These are phyloP conservation scores for Ceratobasidium sp. DNA, from an alignment of 1,284 basidiomycete species.

Conservation along the genomic window DNA sequence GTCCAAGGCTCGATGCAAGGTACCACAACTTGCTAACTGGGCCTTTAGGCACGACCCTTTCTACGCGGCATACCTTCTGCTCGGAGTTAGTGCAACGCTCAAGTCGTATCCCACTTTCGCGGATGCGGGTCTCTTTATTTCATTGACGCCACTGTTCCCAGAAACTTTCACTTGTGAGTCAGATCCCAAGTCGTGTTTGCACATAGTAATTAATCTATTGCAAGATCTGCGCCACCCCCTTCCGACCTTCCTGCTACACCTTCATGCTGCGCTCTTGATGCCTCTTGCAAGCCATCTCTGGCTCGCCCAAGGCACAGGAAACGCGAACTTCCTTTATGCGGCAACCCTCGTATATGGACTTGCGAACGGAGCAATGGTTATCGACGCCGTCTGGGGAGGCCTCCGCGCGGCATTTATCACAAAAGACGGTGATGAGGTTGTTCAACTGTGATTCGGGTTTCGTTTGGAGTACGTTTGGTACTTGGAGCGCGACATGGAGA, in stretches of 20 bases:
- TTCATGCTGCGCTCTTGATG: constrained; percentile 87
- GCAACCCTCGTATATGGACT: constrained; percentile 93
- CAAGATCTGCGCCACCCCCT: constrained; percentile 89
- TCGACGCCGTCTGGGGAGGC: constrained; percentile 85
- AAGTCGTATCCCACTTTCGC: constrained; percentile 93
- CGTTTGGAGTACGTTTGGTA: not conserved
- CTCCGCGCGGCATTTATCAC: constrained; percentile 73
- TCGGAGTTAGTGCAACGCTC: constrained; percentile 85
- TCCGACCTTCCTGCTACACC: constrained; percentile 83
- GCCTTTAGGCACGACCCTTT: constrained; percentile 79
- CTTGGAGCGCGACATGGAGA: not conserved
- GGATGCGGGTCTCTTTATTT: constrained; percentile 87
- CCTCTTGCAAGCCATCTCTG: constrained; percentile 94
- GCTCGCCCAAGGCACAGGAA: constrained; percentile 92
- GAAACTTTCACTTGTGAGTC: constrained; percentile 82
- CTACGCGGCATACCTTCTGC: constrained; percentile 79
- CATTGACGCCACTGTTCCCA: constrained; percentile 83
- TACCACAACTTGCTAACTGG: not conserved
- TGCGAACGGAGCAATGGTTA: constrained; percentile 82
- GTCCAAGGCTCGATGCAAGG: constrained; percentile 49
- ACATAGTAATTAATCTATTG: constrained; percentile 11
- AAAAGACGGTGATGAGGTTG: constrained; percentile 64
- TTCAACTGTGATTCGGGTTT: constrained; percentile 63
- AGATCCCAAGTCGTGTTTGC: constrained; percentile 3
- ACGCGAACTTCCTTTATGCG: constrained; percentile 99